Evolutionary conservation across 2,329 filamentous ascomycete genomes (phyloP).

Genomic region (Davidsoniella virescens): DNA sequence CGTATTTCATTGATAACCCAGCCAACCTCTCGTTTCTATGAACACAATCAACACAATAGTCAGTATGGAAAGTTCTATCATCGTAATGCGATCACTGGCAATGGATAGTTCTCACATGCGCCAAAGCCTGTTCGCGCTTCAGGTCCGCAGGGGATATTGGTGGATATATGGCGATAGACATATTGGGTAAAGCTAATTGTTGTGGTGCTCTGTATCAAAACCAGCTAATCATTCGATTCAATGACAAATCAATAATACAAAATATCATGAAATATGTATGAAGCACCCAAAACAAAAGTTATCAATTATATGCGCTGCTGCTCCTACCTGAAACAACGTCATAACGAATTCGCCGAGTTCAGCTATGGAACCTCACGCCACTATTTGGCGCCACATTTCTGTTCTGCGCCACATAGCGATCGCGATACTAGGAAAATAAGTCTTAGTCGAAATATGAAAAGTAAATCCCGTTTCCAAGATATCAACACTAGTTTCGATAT

Average conservation of each 20-base stretch:
- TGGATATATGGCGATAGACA: constrained; percentile 46
- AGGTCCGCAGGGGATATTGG: constrained; percentile 33
- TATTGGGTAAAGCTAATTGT: constrained; percentile 18
- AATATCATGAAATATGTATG: too few species aligned
- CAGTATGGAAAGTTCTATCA: background rate
- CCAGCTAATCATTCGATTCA: too few species aligned
- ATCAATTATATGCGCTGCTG: too few species aligned
- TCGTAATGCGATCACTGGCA: background rate
- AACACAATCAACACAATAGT: constrained; percentile 14
- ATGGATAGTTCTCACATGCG: constrained; percentile 27
- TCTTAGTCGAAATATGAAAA: too few species aligned
- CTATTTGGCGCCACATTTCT: constrained; percentile 4
- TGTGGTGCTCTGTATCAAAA: too few species aligned
- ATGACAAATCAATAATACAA: too few species aligned
- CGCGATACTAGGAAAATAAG: too few species aligned
- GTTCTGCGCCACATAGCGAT: background rate
- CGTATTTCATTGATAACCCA: constrained; percentile 39
- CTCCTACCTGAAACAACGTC: background rate
- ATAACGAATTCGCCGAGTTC: background rate
- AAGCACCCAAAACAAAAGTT: too few species aligned
- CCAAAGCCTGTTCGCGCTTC: constrained; percentile 31
- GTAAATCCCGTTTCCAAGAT: too few species aligned
- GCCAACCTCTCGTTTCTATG: constrained; percentile 33
- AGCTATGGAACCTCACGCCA: background rate
- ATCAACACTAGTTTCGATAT: too few species aligned